Percentiles rank a stretch among this genome's conserved stretches.
Evolutionary conservation across 2,329 filamentous ascomycete genomes (phyloP).

Genomic region (Fusarium sp.): DNA sequence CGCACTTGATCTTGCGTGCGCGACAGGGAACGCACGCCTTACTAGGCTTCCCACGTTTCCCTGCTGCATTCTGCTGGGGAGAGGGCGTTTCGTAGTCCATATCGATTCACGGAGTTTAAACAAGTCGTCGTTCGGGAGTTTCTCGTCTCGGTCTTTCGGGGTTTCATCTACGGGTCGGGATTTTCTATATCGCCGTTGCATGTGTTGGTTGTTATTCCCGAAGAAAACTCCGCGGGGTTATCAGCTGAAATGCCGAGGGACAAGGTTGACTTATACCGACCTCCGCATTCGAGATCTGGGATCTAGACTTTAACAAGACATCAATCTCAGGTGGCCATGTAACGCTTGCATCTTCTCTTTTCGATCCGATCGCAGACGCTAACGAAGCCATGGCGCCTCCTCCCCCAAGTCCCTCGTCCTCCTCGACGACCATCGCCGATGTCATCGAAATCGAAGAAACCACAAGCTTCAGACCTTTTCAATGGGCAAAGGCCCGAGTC

Average conservation of each 20-base stretch:
- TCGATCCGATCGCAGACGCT: neutral
- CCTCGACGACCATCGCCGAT: neutral
- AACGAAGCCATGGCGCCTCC: neutral
- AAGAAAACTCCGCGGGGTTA: neutral
- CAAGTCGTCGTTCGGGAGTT: neutral
- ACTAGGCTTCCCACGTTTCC: slow-evolving; percentile 12
- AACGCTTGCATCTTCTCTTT: neutral
- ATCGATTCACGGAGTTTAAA: neutral
- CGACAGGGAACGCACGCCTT: slow-evolving; percentile 36
- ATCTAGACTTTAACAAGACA: neutral
- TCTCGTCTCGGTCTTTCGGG: neutral
- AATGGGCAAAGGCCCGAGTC: rapidly evolving
- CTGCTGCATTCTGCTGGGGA: neutral
- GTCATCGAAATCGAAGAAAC: neutral
- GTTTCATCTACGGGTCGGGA: neutral
- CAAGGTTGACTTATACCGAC: neutral
- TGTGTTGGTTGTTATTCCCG: neutral
- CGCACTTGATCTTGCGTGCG: slow-evolving; percentile 35
- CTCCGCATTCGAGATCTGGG: neutral
- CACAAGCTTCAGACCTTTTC: neutral
- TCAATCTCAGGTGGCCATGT: neutral
- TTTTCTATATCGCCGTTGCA: neutral
- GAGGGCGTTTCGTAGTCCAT: neutral
- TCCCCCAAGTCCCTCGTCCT: neutral
- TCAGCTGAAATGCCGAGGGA: neutral